Evolutionary conservation across 2,329 filamentous ascomycete genomes (phyloP), one percentile per base, ranked within the genome.

Genomic region (Paecilomyces fulvus): DNA sequence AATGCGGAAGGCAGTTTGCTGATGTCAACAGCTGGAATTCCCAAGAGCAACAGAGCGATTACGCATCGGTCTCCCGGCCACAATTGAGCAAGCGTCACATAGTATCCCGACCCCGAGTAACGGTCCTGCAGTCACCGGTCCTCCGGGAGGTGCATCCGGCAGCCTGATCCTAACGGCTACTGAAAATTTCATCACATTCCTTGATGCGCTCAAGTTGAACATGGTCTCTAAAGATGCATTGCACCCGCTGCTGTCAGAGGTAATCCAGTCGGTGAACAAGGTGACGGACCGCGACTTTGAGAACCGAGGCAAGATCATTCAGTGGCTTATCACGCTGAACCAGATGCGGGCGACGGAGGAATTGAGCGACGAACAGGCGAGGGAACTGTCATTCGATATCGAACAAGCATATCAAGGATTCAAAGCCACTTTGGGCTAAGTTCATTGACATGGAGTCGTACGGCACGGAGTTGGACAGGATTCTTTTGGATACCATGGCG

Each of bases 301-400:
- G 64, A 92, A 87, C 69, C 87, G 95, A 63, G 91, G 89, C 65
- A 97, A 97, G 80, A 97, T 99, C 65, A 91, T 99, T 56, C 92
- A 96, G 72, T 99, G 94, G 94, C 80, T 99, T 63, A 99, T 99
- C 66, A 88, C 90, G 6, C 79, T 99, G 61, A 99, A 99, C 70
- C 92, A 96, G 75, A 97, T 99, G 94, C 90, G 90, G 68, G 94
- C 92, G 8, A 91, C 90, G 1, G 92, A 97, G 67, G 91, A 96
- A 71, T 74, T 99, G 63, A 87, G 83, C 64, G 89, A 95, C 66
- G 86, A 92, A 57, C 90, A 96, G 74, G 89, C 89, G 5, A 80
- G 92, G 56, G 91, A 99, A 72, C 77, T 97, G 63, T 88, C 94
- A 63, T 84, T 96, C 71, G 92, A 97, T 70, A 95, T 97, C 67